A percentile compares a stretch with the other conserved stretches of the same genome.
These are phyloP conservation scores for Cenococcum geophilum DNA, from an alignment of 495 filamentous ascomycete species.

Conservation along the genomic window DNA sequence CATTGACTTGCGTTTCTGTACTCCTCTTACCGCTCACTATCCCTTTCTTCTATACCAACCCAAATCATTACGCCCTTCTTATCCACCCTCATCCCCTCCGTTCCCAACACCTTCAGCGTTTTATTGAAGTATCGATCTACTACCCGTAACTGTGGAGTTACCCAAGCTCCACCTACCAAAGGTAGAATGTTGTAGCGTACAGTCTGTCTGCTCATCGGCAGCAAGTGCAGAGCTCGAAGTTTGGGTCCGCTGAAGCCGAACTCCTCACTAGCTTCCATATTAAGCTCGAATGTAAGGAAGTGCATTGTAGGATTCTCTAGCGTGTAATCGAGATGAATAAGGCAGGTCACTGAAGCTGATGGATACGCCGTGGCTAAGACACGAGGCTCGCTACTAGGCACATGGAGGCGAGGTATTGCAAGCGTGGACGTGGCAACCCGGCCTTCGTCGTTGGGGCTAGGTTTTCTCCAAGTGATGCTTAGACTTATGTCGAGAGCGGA, in stretches of 20 bases:
- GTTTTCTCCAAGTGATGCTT: constrained; percentile 64
- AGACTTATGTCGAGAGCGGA: constrained; percentile 69
- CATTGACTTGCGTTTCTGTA: background rate
- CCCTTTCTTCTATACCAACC: constrained; percentile 12
- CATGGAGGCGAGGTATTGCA: constrained; percentile 66
- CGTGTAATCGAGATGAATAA: constrained; percentile 57
- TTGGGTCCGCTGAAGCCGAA: constrained; percentile 94
- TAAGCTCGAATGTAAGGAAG: constrained; percentile 82
- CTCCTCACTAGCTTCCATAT: constrained; percentile 85
- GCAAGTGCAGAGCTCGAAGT: constrained; percentile 63
- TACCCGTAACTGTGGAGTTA: constrained; percentile 31
- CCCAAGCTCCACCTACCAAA: constrained; percentile 25
- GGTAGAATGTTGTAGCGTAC: constrained; percentile 64
- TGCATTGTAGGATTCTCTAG: constrained; percentile 94
- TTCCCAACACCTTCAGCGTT: constrained; percentile 26
- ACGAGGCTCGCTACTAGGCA: constrained; percentile 79
- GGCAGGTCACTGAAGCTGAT: constrained; percentile 34
- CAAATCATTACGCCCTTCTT: constrained; percentile 27
- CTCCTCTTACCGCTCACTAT: background rate
- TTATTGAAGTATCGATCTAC: constrained; percentile 35
- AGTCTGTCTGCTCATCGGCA: constrained; percentile 67
- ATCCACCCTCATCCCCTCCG: constrained; percentile 23
- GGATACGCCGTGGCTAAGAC: constrained; percentile 55
- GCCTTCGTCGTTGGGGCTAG: constrained; percentile 29
- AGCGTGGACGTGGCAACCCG: constrained; percentile 55